phyloP scores from a whole-genome alignment of 495 filamentous ascomycete species.

The Xylaria cubensis region DNA sequence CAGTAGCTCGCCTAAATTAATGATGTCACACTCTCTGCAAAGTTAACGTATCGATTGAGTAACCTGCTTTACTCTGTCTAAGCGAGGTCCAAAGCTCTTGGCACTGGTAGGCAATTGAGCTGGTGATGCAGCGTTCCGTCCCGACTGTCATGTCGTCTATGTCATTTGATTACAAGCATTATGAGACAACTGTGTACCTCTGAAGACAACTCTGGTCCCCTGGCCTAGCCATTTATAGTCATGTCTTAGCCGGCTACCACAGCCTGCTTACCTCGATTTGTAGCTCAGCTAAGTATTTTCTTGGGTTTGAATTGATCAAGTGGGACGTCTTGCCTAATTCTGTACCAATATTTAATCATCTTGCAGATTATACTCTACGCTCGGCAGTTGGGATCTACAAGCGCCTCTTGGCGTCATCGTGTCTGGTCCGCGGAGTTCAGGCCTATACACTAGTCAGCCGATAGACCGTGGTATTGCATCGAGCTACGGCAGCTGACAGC shows the following conservation, averaged over 20 bases:
- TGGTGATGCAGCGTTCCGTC: background rate
- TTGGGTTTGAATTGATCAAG: background rate
- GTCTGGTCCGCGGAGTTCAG: background rate
- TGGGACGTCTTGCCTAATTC: conserved; percentile 12
- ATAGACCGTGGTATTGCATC: background rate
- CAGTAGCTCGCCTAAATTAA: background rate
- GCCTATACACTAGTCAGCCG: conserved; percentile 9
- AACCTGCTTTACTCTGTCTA: background rate
- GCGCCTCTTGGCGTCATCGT: conserved; percentile 5
- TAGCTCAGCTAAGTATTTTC: conserved; percentile 4
- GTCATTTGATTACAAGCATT: background rate
- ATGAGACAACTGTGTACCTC: background rate
- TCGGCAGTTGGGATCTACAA: conserved; percentile 15
- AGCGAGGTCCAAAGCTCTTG: background rate
- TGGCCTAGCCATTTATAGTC: background rate
- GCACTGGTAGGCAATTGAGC: background rate
- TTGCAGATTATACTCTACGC: background rate
- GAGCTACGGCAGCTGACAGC: conserved; percentile 13
- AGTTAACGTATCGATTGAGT: background rate
- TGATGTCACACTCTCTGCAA: background rate
- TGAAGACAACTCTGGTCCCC: background rate
- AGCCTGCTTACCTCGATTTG: conserved; percentile 5
- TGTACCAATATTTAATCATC: conserved; percentile 10
- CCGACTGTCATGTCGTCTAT: background rate
- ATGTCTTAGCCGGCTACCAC: background rate